Evolutionary conservation across 495 filamentous ascomycete species (phyloP).

Genomic region (Neurospora tetrasperma): DNA sequence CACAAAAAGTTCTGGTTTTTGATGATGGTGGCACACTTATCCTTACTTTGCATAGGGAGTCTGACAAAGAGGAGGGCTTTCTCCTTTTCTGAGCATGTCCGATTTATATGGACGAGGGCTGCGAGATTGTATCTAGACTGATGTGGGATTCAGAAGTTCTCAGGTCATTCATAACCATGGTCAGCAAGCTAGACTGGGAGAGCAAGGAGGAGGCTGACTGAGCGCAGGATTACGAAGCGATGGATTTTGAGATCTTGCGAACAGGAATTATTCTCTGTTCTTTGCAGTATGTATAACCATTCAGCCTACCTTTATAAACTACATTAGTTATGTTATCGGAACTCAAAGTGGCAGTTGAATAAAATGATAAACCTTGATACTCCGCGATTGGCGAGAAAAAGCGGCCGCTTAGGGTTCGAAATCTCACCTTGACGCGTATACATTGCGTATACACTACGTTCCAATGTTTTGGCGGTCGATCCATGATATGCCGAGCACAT

Average conservation of each 20-base stretch:
- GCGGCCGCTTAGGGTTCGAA: background rate
- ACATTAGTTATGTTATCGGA: background rate
- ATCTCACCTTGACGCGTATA: background rate
- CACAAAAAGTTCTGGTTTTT: background rate
- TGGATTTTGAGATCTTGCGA: background rate
- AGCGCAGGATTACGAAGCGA: background rate
- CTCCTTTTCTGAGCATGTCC: background rate
- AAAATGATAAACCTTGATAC: background rate
- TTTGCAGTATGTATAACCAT: background rate
- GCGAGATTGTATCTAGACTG: background rate
- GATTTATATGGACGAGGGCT: background rate
- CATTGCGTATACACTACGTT: background rate
- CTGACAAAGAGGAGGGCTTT: background rate
- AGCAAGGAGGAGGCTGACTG: background rate
- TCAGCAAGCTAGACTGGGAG: background rate
- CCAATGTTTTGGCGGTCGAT: background rate
- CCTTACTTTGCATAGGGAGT: background rate
- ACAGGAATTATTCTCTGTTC: background rate
- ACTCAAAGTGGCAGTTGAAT: background rate
- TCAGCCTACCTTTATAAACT: background rate
- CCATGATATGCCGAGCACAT: background rate
- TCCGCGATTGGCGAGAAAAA: background rate
- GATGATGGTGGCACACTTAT: background rate
- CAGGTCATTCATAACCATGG: background rate
- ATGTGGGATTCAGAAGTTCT: background rate